Percentiles rank a stretch among this genome's conserved stretches.
Evolutionary conservation across 225 moss, liverwort and hornwort genomes (phyloP).

Genomic region (Neckera pumila): DNA sequence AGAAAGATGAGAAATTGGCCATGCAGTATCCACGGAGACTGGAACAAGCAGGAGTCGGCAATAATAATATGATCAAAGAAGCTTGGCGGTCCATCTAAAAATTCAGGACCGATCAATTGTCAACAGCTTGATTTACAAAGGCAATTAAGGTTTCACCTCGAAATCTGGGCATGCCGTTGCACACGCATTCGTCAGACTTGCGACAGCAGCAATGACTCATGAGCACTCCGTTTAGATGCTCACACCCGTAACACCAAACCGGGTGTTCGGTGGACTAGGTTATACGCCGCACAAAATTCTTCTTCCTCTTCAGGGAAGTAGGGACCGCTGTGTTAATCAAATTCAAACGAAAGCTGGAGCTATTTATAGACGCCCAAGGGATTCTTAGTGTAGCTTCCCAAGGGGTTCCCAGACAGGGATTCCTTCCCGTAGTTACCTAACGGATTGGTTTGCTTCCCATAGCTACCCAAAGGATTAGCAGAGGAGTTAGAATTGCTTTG

Average conservation of each 20-base stretch:
- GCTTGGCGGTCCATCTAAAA: neutral
- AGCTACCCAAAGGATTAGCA: slow-evolving; percentile 21
- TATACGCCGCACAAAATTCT: slow-evolving; percentile 18
- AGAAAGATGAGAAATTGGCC: neutral
- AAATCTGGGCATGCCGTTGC: neutral
- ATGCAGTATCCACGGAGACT: neutral
- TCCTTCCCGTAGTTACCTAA: slow-evolving; percentile 16
- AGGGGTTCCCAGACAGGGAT: neutral
- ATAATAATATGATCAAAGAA: neutral
- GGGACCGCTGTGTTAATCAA: neutral
- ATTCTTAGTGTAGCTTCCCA: slow-evolving; percentile 26
- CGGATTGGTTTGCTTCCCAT: slow-evolving; percentile 8
- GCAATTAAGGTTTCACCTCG: neutral
- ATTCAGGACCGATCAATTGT: neutral
- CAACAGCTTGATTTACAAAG: neutral
- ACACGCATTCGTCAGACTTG: neutral
- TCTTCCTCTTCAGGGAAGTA: neutral
- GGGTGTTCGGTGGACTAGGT: neutral
- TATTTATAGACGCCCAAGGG: slow-evolving; percentile 24
- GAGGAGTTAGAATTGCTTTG: neutral
- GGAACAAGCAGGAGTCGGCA: neutral
- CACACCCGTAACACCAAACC: neutral
- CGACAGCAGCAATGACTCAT: neutral
- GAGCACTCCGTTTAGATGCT: neutral
- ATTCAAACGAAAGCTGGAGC: neutral